These are phyloP conservation scores for Crithidia fasciculata DNA, from an alignment of 208 protist genomes.

Conservation along the genomic window DNA sequence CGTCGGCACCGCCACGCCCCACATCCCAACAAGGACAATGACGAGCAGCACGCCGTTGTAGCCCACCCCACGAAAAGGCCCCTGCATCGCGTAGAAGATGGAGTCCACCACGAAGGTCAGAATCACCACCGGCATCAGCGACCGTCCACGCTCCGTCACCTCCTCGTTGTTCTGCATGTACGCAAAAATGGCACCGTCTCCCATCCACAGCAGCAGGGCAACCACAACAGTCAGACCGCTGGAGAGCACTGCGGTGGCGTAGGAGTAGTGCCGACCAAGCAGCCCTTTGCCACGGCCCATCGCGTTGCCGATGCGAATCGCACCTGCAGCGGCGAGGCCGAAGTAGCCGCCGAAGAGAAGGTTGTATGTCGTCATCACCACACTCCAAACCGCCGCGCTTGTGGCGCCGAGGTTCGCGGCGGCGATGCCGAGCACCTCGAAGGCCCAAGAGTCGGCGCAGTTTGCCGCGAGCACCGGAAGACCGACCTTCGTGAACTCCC, in stretches of 20 bases:
- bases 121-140: constrained; percentile 6
- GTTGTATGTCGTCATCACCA: constrained; percentile 35
- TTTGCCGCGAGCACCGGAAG: constrained; percentile 32
- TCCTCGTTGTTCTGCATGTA: constrained; percentile 34
- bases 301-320: constrained; percentile 40
- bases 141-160: constrained; percentile 21
- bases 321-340: constrained; percentile 25
- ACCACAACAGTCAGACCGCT: background rate
- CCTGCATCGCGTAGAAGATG: constrained; percentile 40
- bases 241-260: constrained; percentile 1
- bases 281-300: constrained; percentile 29
- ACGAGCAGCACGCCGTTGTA: constrained; percentile 21
- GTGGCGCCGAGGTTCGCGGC: constrained; percentile 29
- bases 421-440: constrained; percentile 38
- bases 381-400: constrained; percentile 31
- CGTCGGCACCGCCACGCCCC: constrained; percentile 35
- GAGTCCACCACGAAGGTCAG: constrained; percentile 34
- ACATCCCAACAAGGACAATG: constrained; percentile 32
- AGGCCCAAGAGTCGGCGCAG: constrained; percentile 44
- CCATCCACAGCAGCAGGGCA: background rate
- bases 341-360: constrained; percentile 31
- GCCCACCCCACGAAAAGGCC: constrained; percentile 38
- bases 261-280: constrained; percentile 30
- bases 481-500: constrained; percentile 26
- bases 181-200: background rate